These are phyloP conservation scores for Penicillium sp. DNA, from an alignment of 2,329 filamentous ascomycete species.

Conservation along the genomic window DNA sequence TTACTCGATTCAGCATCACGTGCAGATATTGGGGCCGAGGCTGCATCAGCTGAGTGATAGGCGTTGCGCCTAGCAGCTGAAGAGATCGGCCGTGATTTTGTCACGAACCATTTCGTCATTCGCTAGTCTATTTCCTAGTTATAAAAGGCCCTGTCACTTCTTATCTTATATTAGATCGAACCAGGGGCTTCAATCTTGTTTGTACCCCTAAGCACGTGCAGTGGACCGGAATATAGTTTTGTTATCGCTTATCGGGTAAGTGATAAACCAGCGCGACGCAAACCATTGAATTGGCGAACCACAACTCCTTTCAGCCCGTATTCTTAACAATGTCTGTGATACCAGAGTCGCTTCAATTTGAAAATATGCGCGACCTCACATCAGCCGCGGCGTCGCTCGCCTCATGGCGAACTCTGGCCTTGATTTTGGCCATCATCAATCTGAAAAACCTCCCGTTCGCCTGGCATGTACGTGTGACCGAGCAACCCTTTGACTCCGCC, in stretches of 20 bases:
- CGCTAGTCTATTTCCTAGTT: not conserved
- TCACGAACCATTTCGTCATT: not conserved
- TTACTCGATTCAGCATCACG: not conserved
- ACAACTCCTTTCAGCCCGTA: not conserved
- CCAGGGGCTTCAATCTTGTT: not conserved
- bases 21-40: not conserved
- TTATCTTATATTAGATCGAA: not conserved
- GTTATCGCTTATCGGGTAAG: conserved; percentile 1
- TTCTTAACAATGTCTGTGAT: conserved; percentile 11
- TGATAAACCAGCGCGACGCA: not conserved
- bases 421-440: conserved; percentile 39
- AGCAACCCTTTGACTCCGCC: not conserved
- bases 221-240: not conserved
- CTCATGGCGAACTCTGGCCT: conserved; percentile 38
- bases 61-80: not conserved
- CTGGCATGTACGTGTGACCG: conserved; percentile 40
- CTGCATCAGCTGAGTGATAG: not conserved
- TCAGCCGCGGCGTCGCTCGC: conserved; percentile 22
- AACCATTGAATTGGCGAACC: not conserved
- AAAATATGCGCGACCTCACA: conserved; percentile 25
- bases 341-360: conserved; percentile 14
- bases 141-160: not conserved
- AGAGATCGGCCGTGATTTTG: not conserved
- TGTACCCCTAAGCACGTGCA: not conserved
- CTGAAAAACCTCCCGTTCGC: conserved; percentile 39